Evolutionary conservation across 371 early-diverging fungal genomes (phyloP), one percentile per base, ranked within the genome.

Genomic region (Massospora cicadina): DNA sequence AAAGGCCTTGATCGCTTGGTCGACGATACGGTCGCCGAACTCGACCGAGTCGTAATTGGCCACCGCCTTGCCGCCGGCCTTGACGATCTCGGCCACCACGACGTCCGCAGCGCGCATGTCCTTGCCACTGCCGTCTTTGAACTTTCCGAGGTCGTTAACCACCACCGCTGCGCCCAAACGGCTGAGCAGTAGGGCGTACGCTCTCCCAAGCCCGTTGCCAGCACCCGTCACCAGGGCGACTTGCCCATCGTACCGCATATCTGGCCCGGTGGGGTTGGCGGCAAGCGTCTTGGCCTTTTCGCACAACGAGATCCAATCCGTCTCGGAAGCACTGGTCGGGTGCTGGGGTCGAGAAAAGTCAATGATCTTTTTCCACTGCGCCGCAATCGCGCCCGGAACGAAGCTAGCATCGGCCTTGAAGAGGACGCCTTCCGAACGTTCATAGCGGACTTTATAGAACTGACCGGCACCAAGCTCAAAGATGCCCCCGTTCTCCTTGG

Each of bases 11-110:
- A 98, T 78, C 10, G 98, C 98, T 1, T 95, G 91, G 63, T 92
- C 92, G 55, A 98, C 88, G 68, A 98, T 91, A 79, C 89, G 90
- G 58, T 90, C 92, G 64, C 98, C 98, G 58, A 92, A 88, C 68
- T 92, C 88, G 29, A 98, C 98, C 43, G 93, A 91, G 79, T 97
- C 86, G 76, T 95, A 95, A 81, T 95, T 95, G 65, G 97, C 94
- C 17, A 96, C 93, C 3, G 98, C 98, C 71, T 86, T 82, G 67
- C 98, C 98, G 54, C 98, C 98, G 13, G 82, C 80, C 64, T 81
- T 76, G 31, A 74, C 75, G 72, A 98, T 98, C 74, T 98, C 94
- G 30, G 87, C 83, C 26, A 98, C 98, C 54, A 98, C 97, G 24
- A 86, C 73, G 76, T 97, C 97, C 55, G 98, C 98, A 55, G 98